A percentile compares a stretch with the other conserved stretches of the same genome.
Evolutionary conservation across 2,329 filamentous ascomycete species (phyloP).

Genomic region (Ophiosphaerella narmari): DNA sequence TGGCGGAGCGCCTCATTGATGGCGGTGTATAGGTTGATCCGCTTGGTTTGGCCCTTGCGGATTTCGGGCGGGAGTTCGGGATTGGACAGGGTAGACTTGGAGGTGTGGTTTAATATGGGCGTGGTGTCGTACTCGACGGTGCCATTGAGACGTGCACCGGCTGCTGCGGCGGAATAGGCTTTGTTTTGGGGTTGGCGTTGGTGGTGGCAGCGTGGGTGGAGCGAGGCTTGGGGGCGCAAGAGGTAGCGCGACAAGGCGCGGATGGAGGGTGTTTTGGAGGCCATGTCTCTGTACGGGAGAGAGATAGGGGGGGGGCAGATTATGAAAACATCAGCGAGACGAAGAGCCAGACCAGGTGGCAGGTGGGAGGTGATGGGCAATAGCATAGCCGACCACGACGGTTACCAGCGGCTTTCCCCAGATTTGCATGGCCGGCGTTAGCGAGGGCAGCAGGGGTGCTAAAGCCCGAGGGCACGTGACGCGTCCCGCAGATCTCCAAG

Average conservation of each 20-base stretch:
- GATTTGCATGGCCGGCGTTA: conserved; percentile 13
- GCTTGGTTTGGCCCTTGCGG: conserved; percentile 73
- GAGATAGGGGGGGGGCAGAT: too few relatives aligned
- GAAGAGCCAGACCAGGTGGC: not conserved
- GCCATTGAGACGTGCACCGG: conserved; percentile 72
- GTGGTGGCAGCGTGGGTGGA: conserved; percentile 28
- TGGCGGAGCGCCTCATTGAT: conserved; percentile 88
- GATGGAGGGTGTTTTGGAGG: conserved; percentile 34
- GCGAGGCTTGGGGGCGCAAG: conserved; percentile 32
- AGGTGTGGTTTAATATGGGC: conserved; percentile 77
- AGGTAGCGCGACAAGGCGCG: conserved; percentile 38
- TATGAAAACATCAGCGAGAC: too few relatives aligned
- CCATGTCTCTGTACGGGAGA: conserved; percentile 22
- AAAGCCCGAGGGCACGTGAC: conserved; percentile 13
- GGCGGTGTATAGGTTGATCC: conserved; percentile 91
- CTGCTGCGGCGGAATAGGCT: conserved; percentile 55
- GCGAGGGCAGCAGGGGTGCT: not conserved
- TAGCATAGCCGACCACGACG: conserved; percentile 17
- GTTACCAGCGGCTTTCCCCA: conserved; percentile 25
- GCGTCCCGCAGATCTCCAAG: too few relatives aligned
- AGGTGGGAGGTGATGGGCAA: conserved; percentile 1
- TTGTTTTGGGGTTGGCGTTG: conserved; percentile 23
- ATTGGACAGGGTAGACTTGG: conserved; percentile 71
- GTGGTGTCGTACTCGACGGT: conserved; percentile 86
- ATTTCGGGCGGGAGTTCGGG: conserved; percentile 71